Conservation (phyloP, 768 basidiomycete species). For the Trametes punicea region DNA sequence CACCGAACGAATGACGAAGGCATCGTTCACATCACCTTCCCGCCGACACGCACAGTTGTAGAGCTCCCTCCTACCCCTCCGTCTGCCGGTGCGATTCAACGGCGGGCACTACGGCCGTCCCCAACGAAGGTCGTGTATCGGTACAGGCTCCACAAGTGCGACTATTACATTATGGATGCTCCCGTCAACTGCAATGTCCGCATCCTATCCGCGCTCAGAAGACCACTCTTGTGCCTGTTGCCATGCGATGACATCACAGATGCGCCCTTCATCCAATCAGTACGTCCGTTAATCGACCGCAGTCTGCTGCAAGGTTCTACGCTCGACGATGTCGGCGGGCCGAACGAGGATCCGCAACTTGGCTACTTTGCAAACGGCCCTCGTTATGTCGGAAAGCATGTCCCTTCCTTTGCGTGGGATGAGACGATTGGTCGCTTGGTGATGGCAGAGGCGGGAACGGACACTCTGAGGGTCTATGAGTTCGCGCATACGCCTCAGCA, state of each 20-base stretch:
- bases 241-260: conserved; percentile 11
- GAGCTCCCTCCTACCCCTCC: conserved; percentile 5
- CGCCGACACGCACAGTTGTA: background rate
- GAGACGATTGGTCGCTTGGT: conserved; percentile 60
- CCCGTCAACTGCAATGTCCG: background rate
- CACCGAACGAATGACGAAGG: background rate
- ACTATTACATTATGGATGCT: background rate
- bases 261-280: conserved; percentile 10
- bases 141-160: conserved; percentile 5
- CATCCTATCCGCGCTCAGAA: conserved; percentile 5
- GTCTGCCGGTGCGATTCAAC: background rate
- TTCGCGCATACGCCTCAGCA: conserved; percentile 38
- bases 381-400: conserved; percentile 20
- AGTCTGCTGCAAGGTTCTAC: background rate
- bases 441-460: conserved; percentile 42
- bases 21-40: conserved; percentile 11
- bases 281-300: conserved; percentile 11
- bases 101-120: background rate
- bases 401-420: conserved; percentile 61
- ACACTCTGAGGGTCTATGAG: conserved; percentile 46
- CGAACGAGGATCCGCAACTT: background rate
- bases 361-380: conserved; percentile 1
- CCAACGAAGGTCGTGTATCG: background rate
- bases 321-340: background rate
- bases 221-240: conserved; percentile 10